Percentiles rank a stretch among this genome's conserved stretches.
phyloP scores from a whole-genome alignment of 2,329 filamentous ascomycete genomes.

The Ilyonectria sp. region DNA sequence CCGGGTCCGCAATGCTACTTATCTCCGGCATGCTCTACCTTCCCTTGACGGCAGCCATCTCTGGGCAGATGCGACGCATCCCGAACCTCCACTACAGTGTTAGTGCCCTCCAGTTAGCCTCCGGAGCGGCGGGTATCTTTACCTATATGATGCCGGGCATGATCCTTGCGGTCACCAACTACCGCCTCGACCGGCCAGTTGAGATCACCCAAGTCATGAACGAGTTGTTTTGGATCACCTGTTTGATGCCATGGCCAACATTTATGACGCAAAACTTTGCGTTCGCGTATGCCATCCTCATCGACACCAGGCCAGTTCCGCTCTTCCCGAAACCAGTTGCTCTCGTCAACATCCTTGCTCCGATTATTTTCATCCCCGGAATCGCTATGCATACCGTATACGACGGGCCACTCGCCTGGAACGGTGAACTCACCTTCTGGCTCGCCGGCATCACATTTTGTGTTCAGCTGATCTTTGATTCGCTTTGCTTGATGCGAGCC shows the following conservation, averaged over 20 bases:
- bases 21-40: conserved; percentile 16
- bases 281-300: conserved; percentile 23
- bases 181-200: conserved; percentile 20
- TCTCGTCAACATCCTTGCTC: conserved; percentile 20
- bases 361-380: conserved; percentile 1
- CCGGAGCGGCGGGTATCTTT: conserved; percentile 13
- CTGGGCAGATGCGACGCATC: conserved; percentile 16
- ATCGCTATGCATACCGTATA: conserved; percentile 16
- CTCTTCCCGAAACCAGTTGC: conserved; percentile 26
- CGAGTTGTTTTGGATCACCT: conserved; percentile 18
- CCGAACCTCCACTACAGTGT: conserved; percentile 15
- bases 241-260: conserved; percentile 19
- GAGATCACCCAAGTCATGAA: conserved; percentile 29
- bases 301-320: conserved; percentile 16
- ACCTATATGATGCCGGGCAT: conserved; percentile 23
- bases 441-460: conserved; percentile 10
- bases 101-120: conserved; percentile 14
- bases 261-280: conserved; percentile 24
- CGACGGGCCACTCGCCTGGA: conserved; percentile 25
- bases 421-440: conserved; percentile 24
- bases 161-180: conserved; percentile 17
- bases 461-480: conserved; percentile 9
- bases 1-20: conserved; percentile 8
- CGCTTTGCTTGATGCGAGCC: background rate
- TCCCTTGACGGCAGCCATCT: conserved; percentile 17